A percentile compares a stretch with the other conserved stretches of the same genome.
These are phyloP conservation scores for Acer yangbiense DNA, from an alignment of 345 rosid genomes.

Conservation along the genomic window DNA sequence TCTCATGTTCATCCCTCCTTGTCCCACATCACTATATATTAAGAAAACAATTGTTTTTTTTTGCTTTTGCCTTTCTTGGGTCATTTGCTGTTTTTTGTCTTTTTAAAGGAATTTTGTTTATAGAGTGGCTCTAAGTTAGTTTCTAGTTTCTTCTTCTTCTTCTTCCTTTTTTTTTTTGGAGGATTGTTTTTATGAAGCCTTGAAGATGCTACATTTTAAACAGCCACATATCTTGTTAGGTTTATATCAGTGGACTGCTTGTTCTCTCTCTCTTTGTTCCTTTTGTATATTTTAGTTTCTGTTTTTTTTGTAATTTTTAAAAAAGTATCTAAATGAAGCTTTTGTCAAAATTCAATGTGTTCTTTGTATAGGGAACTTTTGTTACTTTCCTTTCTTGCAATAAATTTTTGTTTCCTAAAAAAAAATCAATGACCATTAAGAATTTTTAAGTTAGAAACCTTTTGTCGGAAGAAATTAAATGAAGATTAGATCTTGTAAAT, in stretches of 20 bases:
- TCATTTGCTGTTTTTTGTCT: not conserved
- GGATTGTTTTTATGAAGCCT: not conserved
- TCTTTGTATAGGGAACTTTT: too few relatives aligned
- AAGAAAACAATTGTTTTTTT: too few relatives aligned
- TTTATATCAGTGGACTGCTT: too few relatives aligned
- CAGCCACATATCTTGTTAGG: not conserved
- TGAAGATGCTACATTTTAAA: not conserved
- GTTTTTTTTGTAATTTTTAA: too few relatives aligned
- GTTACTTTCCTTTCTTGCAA: too few relatives aligned
- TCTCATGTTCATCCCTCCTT: too few relatives aligned
- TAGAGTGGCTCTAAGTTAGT: not conserved
- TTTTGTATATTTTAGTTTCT: not conserved
- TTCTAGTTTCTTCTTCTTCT: not conserved
- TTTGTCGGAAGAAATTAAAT: not conserved
- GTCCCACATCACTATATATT: too few relatives aligned
- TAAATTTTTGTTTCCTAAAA: too few relatives aligned
- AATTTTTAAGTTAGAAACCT: not conserved
- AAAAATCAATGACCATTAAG: not conserved
- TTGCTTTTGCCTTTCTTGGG: not conserved
- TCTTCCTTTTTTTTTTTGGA: not conserved
- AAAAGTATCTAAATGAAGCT: not conserved
- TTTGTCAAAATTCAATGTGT: not conserved
- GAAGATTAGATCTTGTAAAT: constrained; percentile 1
- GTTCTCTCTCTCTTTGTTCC: too few relatives aligned
- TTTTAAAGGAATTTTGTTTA: not conserved